Evolutionary conservation across 495 filamentous ascomycete species (phyloP).

Genomic region (Glonium stellatum): DNA sequence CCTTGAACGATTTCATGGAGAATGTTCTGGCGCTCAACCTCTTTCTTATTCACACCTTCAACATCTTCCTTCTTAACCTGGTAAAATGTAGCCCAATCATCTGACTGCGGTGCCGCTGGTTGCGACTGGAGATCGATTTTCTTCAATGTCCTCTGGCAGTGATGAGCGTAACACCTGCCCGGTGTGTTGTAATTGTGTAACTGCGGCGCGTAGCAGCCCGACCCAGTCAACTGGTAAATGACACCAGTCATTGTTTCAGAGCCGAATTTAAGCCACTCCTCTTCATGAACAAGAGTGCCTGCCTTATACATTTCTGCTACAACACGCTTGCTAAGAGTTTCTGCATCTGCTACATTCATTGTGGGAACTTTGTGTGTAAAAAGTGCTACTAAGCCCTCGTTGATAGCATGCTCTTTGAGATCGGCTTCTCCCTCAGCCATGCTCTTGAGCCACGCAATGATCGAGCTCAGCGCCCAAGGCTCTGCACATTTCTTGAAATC

Average conservation of each 20-base stretch:
- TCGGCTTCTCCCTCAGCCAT: constrained; percentile 81
- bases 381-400: constrained; percentile 78
- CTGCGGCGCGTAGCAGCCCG: constrained; percentile 80
- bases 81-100: constrained; percentile 92
- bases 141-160: constrained; percentile 89
- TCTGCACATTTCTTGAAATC: constrained; percentile 83
- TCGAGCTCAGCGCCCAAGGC: constrained; percentile 89
- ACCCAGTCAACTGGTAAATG: constrained; percentile 86
- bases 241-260: constrained; percentile 72
- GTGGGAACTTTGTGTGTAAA: constrained; percentile 97
- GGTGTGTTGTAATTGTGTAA: constrained; percentile 68
- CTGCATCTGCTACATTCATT: constrained; percentile 97
- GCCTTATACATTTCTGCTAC: constrained; percentile 74
- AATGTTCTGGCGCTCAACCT: constrained; percentile 88
- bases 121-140: constrained; percentile 79
- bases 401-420: constrained; percentile 71
- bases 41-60: constrained; percentile 67
- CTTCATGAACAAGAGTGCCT: constrained; percentile 74
- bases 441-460: constrained; percentile 77
- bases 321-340: constrained; percentile 72
- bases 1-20: constrained; percentile 93
- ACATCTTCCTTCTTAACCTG: constrained; percentile 70
- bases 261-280: constrained; percentile 97
- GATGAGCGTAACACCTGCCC: constrained; percentile 85
- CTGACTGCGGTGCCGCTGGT: constrained; percentile 56